Evolutionary conservation across 2,329 filamentous ascomycete genomes (phyloP), one percentile per base, ranked within the genome.

Genomic region (Emmonsiellopsis sp.): DNA sequence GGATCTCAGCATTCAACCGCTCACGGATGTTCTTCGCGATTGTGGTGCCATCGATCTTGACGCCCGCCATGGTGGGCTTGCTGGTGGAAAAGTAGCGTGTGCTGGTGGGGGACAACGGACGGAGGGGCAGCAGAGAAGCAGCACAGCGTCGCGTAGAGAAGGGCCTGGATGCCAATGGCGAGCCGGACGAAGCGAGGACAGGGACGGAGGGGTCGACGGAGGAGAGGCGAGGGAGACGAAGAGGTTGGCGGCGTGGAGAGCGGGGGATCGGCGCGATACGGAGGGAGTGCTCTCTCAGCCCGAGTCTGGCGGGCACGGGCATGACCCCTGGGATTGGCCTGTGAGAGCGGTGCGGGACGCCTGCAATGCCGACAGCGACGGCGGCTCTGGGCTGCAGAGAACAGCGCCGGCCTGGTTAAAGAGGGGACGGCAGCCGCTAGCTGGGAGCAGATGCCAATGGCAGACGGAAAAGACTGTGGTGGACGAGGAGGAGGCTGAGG

Each of bases 21-120:
- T 91, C 88, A 57, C 93, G 86, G 68, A 97, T 95, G 68, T 77
- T 81, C 77, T 92, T 94, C 62, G 93, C 93, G 75, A 97, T 90
- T 69, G 88, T 89, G 53, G 86, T 95, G 77, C 93, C 93, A 76
- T 98, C 93, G 65, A 98, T 93, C 78, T 90, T 95, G 64, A 80
- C 82, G 61, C 89, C 92, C 62, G 83, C 82, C 91, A 96, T 97
- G 67, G 74, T 77, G 72, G 74, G 66, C 62, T 75, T 62, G 58
- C 79, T 82, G 61, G 68, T 74, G 58, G 76, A 77, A 65, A 83
- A 80, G 40, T 52, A 60, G 52, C 66, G 66, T 53, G 53, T 59
- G 53, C 55, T 53, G 56, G 57, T 52, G 55, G 52, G 55, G 27
- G 33, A 10, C 11, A 34, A 31, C 43, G 36, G 45, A 31, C 6